Evolutionary conservation across 441 rosid species (phyloP).

Genomic region (Geranium incanum): DNA sequence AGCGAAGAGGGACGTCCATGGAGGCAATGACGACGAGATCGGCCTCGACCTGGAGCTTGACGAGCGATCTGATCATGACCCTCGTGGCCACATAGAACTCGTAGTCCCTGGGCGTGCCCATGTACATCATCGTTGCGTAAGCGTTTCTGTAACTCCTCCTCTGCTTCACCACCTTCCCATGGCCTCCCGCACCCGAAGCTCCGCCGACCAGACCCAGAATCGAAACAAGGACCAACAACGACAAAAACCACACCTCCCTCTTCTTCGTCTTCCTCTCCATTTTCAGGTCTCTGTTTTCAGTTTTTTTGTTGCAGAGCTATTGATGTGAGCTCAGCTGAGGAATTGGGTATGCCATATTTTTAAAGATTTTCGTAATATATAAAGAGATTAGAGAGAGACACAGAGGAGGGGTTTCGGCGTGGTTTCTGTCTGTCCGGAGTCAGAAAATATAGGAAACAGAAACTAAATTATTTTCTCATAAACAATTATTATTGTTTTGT

Average conservation of each 20-base stretch:
- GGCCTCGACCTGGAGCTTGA: conserved; percentile 51
- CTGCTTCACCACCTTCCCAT: conserved; percentile 22
- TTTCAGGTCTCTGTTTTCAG: neutral
- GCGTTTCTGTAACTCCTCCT: conserved; percentile 53
- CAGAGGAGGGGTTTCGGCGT: neutral
- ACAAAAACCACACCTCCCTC: neutral
- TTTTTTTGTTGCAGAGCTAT: neutral
- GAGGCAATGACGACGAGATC: conserved; percentile 93
- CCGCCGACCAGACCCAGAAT: neutral
- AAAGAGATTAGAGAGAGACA: neutral
- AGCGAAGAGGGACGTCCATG: conserved; percentile 69
- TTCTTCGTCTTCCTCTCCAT: neutral
- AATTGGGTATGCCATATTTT: neutral
- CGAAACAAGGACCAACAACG: neutral
- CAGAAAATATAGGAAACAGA: neutral
- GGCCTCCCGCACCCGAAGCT: conserved; percentile 8
- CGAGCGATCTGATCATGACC: conserved; percentile 80
- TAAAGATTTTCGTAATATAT: neutral
- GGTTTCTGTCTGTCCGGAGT: conserved; percentile 5
- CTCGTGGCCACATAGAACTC: conserved; percentile 89
- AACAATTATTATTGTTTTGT: neutral
- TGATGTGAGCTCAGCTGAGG: neutral
- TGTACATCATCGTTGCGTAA: conserved; percentile 95
- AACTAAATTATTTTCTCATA: neutral
- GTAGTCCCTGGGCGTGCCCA: conserved; percentile 95